Evolutionary conservation across 495 filamentous ascomycete species (phyloP), one percentile per base, ranked within the genome.

Genomic region (Apiosordaria backusii): DNA sequence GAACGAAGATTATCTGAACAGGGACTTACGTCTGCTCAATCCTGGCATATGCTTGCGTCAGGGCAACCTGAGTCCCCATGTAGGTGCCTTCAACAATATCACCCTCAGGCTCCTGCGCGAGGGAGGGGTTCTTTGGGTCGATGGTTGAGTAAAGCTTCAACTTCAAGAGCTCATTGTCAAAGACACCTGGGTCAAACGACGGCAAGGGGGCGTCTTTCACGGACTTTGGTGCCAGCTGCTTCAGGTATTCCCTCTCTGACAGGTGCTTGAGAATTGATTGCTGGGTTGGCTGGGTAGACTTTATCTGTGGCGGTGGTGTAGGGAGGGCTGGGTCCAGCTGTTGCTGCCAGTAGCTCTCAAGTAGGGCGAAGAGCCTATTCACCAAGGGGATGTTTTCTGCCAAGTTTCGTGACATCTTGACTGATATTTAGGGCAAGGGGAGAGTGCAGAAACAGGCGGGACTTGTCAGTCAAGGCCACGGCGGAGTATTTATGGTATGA

Each of bases 1-100:
- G 60, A 50, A 18, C 5, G 10, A 15, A 5, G 24, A 19, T 40
- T 19, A 19, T 4, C n/a, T 58, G 55, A 21, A 16, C 13, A 50
- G 29, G n/a, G 24, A 70, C 75, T 71, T 65, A 79, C 75, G 71
- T 76, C 61, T 77, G 72, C 64, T 80, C 78, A 50, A 80, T 75
- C 4, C 73, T 73, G 16, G 71, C 68, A 63, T 80, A 80, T 1
- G 75, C 67, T 65, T 81, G 73, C 0, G 76, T 80, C 50, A 81
- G 60, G 5, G 79, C 79, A 3, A 79, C 62, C 59, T 80, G 75
- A 0, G 79, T 81, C 4, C 79, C 79, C 21, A 70, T 60, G 58
- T 79, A 80, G 5, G 71, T 72, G 1, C 75, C 76, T 58, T 74
- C 60, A 22, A 24, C 50, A 18, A 78, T 71, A 21, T 74, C 70